These are phyloP conservation scores for Jaminaea rosea DNA, from an alignment of 1,284 basidiomycete genomes.

Conservation along the genomic window DNA sequence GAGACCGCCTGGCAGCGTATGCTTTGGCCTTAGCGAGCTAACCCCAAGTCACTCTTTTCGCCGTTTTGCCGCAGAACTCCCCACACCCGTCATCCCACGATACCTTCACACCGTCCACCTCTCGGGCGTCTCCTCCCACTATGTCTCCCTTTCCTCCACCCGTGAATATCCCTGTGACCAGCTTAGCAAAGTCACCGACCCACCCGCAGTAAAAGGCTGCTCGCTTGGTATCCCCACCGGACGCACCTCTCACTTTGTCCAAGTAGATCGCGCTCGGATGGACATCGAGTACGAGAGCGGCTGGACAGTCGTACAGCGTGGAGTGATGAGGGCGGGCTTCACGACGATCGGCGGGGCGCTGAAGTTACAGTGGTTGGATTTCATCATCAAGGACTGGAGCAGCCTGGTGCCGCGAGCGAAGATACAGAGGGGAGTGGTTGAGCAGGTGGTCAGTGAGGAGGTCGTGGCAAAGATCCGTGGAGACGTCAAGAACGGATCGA, in stretches of 20 bases:
- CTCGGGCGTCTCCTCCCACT: constrained; percentile 16
- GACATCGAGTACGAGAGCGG: constrained; percentile 22
- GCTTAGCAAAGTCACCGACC: constrained; percentile 14
- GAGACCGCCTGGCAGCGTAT: not conserved
- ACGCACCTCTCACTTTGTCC: constrained; percentile 23
- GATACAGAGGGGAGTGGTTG: not conserved
- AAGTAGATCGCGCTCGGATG: constrained; percentile 16
- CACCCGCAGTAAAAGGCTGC: constrained; percentile 16
- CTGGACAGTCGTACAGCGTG: constrained; percentile 29
- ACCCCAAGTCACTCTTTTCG: not conserved
- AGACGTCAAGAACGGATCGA: constrained; percentile 5
- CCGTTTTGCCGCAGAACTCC: constrained; percentile 7
- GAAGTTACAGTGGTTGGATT: constrained; percentile 19
- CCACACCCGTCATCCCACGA: constrained; percentile 24
- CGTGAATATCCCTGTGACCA: constrained; percentile 21
- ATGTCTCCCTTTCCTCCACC: constrained; percentile 21
- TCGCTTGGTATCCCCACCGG: constrained; percentile 19
- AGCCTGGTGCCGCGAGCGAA: not conserved
- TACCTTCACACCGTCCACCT: constrained; percentile 27
- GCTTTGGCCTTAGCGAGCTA: not conserved
- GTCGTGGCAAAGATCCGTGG: constrained; percentile 6
- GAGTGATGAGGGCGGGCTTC: constrained; percentile 20
- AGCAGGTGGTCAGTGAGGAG: not conserved
- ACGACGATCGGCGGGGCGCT: constrained; percentile 12
- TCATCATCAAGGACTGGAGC: not conserved